Conservation (phyloP, 2,329 filamentous ascomycete species). For the Metarhizium brunneum region DNA sequence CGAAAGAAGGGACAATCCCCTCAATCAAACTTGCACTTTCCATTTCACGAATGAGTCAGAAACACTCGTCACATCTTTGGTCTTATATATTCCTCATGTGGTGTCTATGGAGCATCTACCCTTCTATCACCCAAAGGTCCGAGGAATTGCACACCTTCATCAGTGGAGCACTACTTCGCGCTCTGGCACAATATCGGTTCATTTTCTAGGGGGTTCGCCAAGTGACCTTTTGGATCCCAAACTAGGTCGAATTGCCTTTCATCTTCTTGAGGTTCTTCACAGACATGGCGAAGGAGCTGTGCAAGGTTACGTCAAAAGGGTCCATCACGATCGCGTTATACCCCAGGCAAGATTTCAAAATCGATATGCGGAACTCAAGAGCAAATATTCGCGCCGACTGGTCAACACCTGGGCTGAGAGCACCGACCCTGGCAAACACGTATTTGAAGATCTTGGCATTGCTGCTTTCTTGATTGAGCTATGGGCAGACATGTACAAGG, state of each 20-base stretch:
- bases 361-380: constrained; percentile 72
- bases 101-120: constrained; percentile 56
- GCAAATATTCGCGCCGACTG: constrained; percentile 62
- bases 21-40: constrained; percentile 78
- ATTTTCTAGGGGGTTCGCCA: constrained; percentile 44
- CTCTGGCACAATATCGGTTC: constrained; percentile 46
- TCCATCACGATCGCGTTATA: constrained; percentile 74
- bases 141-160: constrained; percentile 67
- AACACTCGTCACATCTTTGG: constrained; percentile 24
- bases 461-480: constrained; percentile 88
- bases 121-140: constrained; percentile 79
- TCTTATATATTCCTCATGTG: constrained; percentile 73
- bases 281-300: constrained; percentile 62
- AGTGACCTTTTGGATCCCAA: constrained; percentile 28
- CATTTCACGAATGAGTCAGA: constrained; percentile 32
- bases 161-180: constrained; percentile 40
- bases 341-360: constrained; percentile 71
- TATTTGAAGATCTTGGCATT: constrained; percentile 89
- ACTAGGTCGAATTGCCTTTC: constrained; percentile 57
- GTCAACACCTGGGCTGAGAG: constrained; percentile 74
- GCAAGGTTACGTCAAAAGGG: constrained; percentile 67
- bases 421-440: constrained; percentile 83
- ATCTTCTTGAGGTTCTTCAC: constrained; percentile 57
- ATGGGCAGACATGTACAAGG: constrained; percentile 73
- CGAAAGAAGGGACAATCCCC: constrained; percentile 58